phyloP scores from a whole-genome alignment of 148 eudicot species.

The Dysphania ambrosioides region DNA sequence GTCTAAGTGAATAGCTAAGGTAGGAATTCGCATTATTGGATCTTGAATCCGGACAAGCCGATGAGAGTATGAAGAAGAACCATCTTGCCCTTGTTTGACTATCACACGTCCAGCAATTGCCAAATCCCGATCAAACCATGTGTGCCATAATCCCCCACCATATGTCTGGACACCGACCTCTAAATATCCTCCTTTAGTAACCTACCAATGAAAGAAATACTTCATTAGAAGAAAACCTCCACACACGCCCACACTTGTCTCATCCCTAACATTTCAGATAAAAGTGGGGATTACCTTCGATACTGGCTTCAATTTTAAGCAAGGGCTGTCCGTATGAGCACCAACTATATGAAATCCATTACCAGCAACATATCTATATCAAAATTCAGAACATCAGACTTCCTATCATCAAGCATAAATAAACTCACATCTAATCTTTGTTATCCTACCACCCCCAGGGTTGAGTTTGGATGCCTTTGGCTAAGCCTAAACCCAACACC shows the following conservation, averaged over 20 bases:
- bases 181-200: constrained; percentile 79
- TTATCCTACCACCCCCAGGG: neutral
- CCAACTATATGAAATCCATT: constrained; percentile 84
- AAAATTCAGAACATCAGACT: constrained; percentile 17
- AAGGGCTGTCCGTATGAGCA: constrained; percentile 99
- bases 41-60: constrained; percentile 72
- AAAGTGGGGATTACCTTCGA: constrained; percentile 56
- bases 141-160: constrained; percentile 97
- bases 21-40: constrained; percentile 95
- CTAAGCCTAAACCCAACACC: neutral
- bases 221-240: neutral
- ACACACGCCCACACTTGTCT: too few species aligned
- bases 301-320: constrained; percentile 85
- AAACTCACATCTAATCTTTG: neutral
- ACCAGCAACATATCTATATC: constrained; percentile 78
- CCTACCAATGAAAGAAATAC: constrained; percentile 36
- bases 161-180: constrained; percentile 92
- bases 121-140: constrained; percentile 97
- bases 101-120: constrained; percentile 88
- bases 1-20: constrained; percentile 93
- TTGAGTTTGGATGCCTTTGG: neutral
- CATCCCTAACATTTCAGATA: too few species aligned
- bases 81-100: constrained; percentile 61
- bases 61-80: constrained; percentile 54
- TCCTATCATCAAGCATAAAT: constrained; percentile 8